Evolutionary conservation across 352 stramenopile genomes (phyloP).

Genomic region (Phytophthora syringae): DNA sequence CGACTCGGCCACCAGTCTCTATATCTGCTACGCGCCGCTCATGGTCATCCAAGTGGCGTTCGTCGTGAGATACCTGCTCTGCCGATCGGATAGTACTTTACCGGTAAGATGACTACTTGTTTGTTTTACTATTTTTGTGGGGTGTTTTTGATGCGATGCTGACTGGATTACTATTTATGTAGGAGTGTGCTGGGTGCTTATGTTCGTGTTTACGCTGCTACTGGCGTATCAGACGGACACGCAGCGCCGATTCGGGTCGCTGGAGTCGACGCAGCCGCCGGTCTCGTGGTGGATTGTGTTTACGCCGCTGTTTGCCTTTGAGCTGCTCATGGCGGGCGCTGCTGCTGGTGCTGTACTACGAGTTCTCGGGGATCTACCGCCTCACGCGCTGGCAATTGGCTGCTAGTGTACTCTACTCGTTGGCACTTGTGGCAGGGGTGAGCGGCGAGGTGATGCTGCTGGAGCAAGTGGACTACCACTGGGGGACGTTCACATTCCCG

Average conservation of each 20-base stretch:
- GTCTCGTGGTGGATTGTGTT: slow-evolving; percentile 80
- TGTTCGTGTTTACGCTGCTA: slow-evolving; percentile 83
- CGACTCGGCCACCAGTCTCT: slow-evolving; percentile 60
- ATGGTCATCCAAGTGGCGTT: slow-evolving; percentile 86
- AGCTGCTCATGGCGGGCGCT: slow-evolving; percentile 68
- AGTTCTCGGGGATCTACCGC: slow-evolving; percentile 81
- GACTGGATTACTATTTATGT: slow-evolving; percentile 3
- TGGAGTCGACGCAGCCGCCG: slow-evolving; percentile 34
- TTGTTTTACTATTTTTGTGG: background rate
- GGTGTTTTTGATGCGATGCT: slow-evolving; percentile 6
- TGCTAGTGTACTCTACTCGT: slow-evolving; percentile 73
- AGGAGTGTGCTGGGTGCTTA: slow-evolving; percentile 80
- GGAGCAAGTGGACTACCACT: slow-evolving; percentile 75
- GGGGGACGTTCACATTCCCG: slow-evolving; percentile 75
- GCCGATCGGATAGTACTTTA: slow-evolving; percentile 75
- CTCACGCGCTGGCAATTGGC: slow-evolving; percentile 77
- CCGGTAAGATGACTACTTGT: slow-evolving; percentile 42
- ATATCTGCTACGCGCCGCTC: slow-evolving; percentile 80
- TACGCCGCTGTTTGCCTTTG: slow-evolving; percentile 68
- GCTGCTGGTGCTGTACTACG: slow-evolving; percentile 75
- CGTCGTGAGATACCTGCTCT: slow-evolving; percentile 83
- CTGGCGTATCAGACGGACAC: slow-evolving; percentile 80
- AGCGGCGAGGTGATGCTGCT: slow-evolving; percentile 83
- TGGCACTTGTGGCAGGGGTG: slow-evolving; percentile 64
- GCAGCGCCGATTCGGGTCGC: slow-evolving; percentile 39